phyloP scores from a whole-genome alignment of 2,329 filamentous ascomycete genomes.

The Botrytis pseudocinerea region DNA sequence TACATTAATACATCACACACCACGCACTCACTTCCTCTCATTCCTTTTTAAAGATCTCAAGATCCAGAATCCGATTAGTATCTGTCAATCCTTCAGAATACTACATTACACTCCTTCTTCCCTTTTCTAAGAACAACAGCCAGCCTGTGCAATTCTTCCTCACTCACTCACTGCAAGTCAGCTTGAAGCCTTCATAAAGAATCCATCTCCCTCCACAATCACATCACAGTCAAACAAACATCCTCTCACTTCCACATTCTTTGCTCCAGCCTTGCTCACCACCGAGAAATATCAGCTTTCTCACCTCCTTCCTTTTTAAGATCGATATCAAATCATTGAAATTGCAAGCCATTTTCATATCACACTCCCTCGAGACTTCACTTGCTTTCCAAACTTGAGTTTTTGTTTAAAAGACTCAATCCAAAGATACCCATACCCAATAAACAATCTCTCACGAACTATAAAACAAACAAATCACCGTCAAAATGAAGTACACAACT shows the following conservation, averaged over 20 bases:
- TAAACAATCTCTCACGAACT: background rate
- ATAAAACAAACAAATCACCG: conserved; percentile 9
- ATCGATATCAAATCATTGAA: conserved; percentile 19
- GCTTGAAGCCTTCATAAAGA: conserved; percentile 20
- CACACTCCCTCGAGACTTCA: conserved; percentile 19
- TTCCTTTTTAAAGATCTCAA: background rate
- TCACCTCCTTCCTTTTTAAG: conserved; percentile 23
- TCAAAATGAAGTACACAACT: conserved; percentile 43
- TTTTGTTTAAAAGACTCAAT: background rate
- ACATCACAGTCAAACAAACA: background rate
- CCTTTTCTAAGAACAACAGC: conserved; percentile 16
- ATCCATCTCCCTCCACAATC: background rate
- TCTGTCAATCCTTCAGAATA: conserved; percentile 19
- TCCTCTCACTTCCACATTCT: conserved; percentile 14
- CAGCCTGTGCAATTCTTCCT: conserved; percentile 14
- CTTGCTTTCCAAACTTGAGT: background rate
- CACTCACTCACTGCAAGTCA: conserved; percentile 8
- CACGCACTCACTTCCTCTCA: background rate
- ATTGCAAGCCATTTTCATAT: conserved; percentile 19
- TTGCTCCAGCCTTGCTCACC: conserved; percentile 9
- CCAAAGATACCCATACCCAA: conserved; percentile 13
- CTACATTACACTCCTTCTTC: conserved; percentile 18
- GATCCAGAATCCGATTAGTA: background rate
- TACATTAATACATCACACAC: background rate
- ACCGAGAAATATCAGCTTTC: conserved; percentile 13